phyloP scores from a whole-genome alignment of 2,329 filamentous ascomycete species.

The Amylocarpus encephaloides region DNA sequence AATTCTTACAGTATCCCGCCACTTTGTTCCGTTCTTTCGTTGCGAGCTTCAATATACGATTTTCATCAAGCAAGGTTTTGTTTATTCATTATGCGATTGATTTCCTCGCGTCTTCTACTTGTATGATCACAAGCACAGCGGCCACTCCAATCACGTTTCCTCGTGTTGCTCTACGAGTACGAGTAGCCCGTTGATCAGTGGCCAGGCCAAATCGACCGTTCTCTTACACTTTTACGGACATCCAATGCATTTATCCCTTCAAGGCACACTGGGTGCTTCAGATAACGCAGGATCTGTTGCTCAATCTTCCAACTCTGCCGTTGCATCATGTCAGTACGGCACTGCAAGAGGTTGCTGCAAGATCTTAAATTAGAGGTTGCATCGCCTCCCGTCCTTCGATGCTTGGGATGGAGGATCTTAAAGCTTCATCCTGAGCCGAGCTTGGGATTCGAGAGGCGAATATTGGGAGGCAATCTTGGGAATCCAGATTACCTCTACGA shows the following conservation, averaged over 20 bases:
- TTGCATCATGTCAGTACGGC: background rate
- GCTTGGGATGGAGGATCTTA: background rate
- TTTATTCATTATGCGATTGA: too few relatives aligned
- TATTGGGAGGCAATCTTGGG: background rate
- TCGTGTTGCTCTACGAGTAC: too few relatives aligned
- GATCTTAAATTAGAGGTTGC: background rate
- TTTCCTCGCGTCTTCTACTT: too few relatives aligned
- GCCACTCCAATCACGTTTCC: too few relatives aligned
- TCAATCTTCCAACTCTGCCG: background rate
- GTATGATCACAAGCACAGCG: too few relatives aligned
- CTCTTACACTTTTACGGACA: background rate
- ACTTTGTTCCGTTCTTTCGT: background rate
- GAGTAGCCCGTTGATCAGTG: too few relatives aligned
- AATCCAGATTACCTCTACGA: too few relatives aligned
- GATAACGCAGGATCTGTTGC: background rate
- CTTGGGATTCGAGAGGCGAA: background rate
- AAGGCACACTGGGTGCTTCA: background rate
- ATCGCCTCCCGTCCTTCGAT: background rate
- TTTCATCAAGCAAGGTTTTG: background rate
- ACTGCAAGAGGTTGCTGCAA: background rate
- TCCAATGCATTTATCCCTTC: conserved; percentile 2
- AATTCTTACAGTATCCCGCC: background rate
- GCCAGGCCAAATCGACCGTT: too few relatives aligned
- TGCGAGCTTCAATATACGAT: background rate
- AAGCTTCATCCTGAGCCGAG: background rate